Base-by-base conservation (phyloP, 176 grass and related monocot genomes). In the Oropetium thomaeum region DNA sequence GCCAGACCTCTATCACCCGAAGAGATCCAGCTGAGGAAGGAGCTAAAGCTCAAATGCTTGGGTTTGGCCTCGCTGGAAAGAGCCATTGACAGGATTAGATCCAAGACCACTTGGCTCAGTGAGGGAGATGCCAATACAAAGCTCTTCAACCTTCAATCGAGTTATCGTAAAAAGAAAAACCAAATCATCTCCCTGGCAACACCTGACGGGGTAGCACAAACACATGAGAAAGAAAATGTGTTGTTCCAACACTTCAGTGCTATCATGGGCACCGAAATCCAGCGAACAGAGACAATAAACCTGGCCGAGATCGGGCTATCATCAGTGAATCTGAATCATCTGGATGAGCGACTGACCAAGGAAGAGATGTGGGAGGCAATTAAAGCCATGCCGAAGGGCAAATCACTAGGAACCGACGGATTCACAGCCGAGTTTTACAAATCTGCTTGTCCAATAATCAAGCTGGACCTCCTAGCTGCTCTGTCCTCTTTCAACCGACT, bases 241-340 rank as follows among this genome's bases (percentile, higher is more conserved):
- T 3, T 44, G 2, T 44, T 44, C 2, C 2, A 15, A 14, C 42
- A 44, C 42, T 44, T 44, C 42, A 10, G 5, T 0, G 13, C 0
- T 3, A 44, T 44, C 12, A 44, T 44, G 42, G 42, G 42, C 2
- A 16, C 42, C 3, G 42, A 44, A 10, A 3, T 4, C 3, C 13
- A 44, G 42, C 12, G 42, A 3, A 10, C 2, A 2, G 13, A 15
- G 13, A 44, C 51, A 2, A 62, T 62, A 2, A 30, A 62, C 59
- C 1, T 35, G 5, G 1, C 0, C 0, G 31, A 5, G 0, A 7
- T 62, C 1, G 31, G 59, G 0, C 1, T 33, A 0, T 1, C 1
- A 0, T 0, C 5, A 1, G 0, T 0, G 0, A 0, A 20, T 7
- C 16, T 62, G 0, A 0, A 8, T 0, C 29, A 17, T 5, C 17